Evolutionary conservation across 192 early-diverging fungal species (phyloP).

Genomic region (Coemansia sp.): DNA sequence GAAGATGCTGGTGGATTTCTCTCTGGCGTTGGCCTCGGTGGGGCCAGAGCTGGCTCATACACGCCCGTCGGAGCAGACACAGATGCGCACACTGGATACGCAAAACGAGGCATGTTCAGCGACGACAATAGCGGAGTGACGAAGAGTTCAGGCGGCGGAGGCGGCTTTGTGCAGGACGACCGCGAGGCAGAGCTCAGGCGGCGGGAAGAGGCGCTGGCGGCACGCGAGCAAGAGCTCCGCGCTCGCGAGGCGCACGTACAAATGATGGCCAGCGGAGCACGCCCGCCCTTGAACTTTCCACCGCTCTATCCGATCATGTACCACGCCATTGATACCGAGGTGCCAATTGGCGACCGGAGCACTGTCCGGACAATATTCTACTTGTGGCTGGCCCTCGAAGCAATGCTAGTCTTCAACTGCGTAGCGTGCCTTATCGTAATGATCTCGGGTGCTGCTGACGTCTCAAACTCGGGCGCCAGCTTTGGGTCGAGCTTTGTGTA

Average conservation of each 20-base stretch:
- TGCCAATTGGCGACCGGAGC: slow-evolving; percentile 66
- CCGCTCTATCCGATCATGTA: slow-evolving; percentile 84
- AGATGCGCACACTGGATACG: slow-evolving; percentile 18
- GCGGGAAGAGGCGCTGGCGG: slow-evolving; percentile 76
- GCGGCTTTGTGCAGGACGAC: slow-evolving; percentile 32
- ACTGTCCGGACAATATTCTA: slow-evolving; percentile 71
- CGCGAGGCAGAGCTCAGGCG: slow-evolving; percentile 74
- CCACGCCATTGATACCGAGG: slow-evolving; percentile 74
- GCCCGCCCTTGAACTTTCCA: slow-evolving; percentile 81
- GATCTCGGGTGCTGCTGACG: slow-evolving; percentile 62
- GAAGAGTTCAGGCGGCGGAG: slow-evolving; percentile 11
- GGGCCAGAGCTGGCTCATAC: slow-evolving; percentile 31
- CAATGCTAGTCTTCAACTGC: slow-evolving; percentile 75
- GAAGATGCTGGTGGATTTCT: slow-evolving; percentile 40
- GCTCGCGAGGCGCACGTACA: slow-evolving; percentile 66
- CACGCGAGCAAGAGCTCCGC: slow-evolving; percentile 70
- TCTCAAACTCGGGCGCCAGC: slow-evolving; percentile 72
- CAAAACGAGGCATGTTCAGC: slow-evolving; percentile 14
- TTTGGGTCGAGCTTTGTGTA: slow-evolving; percentile 77
- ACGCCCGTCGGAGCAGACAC: slow-evolving; percentile 37
- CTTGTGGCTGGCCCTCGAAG: slow-evolving; percentile 74
- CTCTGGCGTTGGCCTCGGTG: slow-evolving; percentile 30
- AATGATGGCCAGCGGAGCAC: slow-evolving; percentile 54
- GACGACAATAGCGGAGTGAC: slow-evolving; percentile 13
- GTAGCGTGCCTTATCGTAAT: slow-evolving; percentile 76